Evolutionary conservation across 495 filamentous ascomycete species (phyloP), one percentile per base, ranked within the genome.

Genomic region (Penicillium steckii): DNA sequence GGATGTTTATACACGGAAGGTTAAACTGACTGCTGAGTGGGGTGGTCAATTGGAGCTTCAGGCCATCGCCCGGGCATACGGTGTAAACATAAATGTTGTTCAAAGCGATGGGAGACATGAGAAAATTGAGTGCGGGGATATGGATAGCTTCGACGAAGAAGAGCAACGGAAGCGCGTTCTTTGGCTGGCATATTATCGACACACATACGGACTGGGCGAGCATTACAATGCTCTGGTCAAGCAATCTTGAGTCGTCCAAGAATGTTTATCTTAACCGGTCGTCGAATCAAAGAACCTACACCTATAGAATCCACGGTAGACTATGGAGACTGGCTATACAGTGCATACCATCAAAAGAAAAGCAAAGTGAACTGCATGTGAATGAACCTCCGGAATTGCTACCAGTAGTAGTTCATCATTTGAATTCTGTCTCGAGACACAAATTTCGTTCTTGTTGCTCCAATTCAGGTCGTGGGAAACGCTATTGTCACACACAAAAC

Each of bases 141-240:
- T 56, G 23, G 70, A 71, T 49, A 76, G 61, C 46, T 61, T 74
- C 8, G 71, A 74, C 44, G 77, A 79, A 32, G 74, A 78, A 55
- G 67, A 73, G 37, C 63, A 62, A 52, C 53, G 42, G n/a, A 69
- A 58, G 38, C 62, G 70, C 35, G 62, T 73, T 17, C 76, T 97
- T 25, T 98, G 94, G 94, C 70, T 98, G 69, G 92, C 90, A 19
- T 98, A 97, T 70, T 97, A 97, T 71, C 77, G 87, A 53, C 91
- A 97, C 73, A 85, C 85, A 46, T 97, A 90, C 73, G 91, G 91
- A 2, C 73, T 97, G 15, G 94, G 94, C 10, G 93, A 97, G 77
- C 94, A 98, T 73, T 98, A 97, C 72, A 98, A 97, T 64, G 95
- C 92, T 19, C 72, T 98, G 25, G 53, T 60, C 29, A 70, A 67